These are phyloP conservation scores for Ceratobasidium sp. DNA, from an alignment of 1,284 basidiomycete species.

Conservation along the genomic window DNA sequence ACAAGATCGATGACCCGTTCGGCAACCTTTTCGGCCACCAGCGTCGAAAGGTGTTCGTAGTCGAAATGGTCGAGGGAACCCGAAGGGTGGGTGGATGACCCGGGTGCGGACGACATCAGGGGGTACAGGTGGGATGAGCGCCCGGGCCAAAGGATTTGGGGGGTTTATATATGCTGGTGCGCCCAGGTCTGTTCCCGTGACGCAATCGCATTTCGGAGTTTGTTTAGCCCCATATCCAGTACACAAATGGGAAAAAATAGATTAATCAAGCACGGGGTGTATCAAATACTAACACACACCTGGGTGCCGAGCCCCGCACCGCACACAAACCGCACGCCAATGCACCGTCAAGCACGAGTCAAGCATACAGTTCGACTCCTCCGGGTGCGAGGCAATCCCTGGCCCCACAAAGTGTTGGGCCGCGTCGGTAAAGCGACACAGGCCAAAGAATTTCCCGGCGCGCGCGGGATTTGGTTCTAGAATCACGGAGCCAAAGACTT, in stretches of 20 bases:
- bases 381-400: conserved; percentile 18
- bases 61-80: conserved; percentile 13
- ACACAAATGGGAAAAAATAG: no score
- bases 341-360: conserved; percentile 5
- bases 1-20: conserved; percentile 14
- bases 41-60: conserved; percentile 1
- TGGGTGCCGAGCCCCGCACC: neutral
- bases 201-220: no score
- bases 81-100: neutral
- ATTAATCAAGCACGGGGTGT: no score
- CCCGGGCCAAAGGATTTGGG: no score
- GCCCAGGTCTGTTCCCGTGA: no score
- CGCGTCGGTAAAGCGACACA: conserved; percentile 3
- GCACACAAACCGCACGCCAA: neutral
- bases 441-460: neutral
- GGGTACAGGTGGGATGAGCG: neutral
- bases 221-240: no score
- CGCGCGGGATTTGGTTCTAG: no score
- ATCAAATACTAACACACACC: no score
- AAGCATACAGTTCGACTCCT: no score
- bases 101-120: neutral
- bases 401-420: conserved; percentile 8
- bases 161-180: no score
- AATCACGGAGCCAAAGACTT: neutral
- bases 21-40: conserved; percentile 15